These are phyloP conservation scores for Penicilliopsis zonata DNA, from an alignment of 495 filamentous ascomycete genomes.

Conservation along the genomic window DNA sequence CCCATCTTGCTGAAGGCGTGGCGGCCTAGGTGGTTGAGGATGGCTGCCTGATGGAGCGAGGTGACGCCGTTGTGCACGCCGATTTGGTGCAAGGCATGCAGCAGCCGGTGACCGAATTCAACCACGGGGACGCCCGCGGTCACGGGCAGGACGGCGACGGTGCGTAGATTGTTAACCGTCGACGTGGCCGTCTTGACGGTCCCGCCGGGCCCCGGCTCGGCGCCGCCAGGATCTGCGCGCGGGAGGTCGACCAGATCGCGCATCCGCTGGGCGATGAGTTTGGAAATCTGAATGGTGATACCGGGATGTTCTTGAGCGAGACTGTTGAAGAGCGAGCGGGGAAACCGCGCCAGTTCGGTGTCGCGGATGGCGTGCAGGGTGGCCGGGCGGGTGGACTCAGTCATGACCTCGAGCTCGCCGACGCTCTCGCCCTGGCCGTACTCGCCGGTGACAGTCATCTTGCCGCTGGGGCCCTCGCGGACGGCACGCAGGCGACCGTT, in stretches of 20 bases:
- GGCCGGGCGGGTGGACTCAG: slow-evolving; percentile 76
- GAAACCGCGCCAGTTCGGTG: slow-evolving; percentile 92
- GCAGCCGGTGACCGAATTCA: slow-evolving; percentile 84
- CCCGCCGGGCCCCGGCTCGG: slow-evolving; percentile 43
- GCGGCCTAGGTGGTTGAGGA: slow-evolving; percentile 84
- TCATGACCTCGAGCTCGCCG: slow-evolving; percentile 93
- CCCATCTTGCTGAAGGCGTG: slow-evolving; percentile 97
- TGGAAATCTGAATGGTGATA: slow-evolving; percentile 97
- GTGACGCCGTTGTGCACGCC: slow-evolving; percentile 82
- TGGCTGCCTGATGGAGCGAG: slow-evolving; percentile 83
- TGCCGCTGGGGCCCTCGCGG: slow-evolving; percentile 62
- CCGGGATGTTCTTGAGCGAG: slow-evolving; percentile 93
- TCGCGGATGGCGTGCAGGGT: slow-evolving; percentile 94
- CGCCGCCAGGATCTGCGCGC: slow-evolving; percentile 50
- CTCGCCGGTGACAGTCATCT: slow-evolving; percentile 83
- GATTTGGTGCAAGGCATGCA: slow-evolving; percentile 78
- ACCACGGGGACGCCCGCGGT: slow-evolving; percentile 86
- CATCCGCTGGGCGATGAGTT: slow-evolving; percentile 95
- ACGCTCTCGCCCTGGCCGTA: slow-evolving; percentile 97
- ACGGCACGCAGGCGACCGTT: slow-evolving; percentile 82
- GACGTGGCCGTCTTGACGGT: slow-evolving; percentile 65
- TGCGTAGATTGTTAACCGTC: slow-evolving; percentile 83
- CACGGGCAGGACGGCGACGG: slow-evolving; percentile 83
- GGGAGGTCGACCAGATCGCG: slow-evolving; percentile 74
- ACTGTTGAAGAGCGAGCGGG: slow-evolving; percentile 93